A percentile compares a stretch with the other conserved stretches of the same genome.
Evolutionary conservation across 2,329 filamentous ascomycete genomes (phyloP).

Genomic region (Paecilomyces sp.): DNA sequence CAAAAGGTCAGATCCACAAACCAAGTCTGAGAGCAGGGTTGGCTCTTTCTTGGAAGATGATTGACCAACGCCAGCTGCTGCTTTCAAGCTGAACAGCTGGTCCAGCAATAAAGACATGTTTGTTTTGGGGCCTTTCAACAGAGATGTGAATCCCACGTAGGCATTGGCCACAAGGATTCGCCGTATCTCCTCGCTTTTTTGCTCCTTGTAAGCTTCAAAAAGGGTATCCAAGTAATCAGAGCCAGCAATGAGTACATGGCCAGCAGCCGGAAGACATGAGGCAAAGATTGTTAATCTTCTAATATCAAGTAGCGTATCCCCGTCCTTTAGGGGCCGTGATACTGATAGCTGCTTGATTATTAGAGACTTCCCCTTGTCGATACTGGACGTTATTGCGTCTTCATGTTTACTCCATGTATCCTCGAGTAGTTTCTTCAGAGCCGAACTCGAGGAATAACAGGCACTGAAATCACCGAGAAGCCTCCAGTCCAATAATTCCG

Average conservation of each 20-base stretch:
- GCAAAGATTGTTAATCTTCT: slow-evolving; percentile 32
- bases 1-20: slow-evolving; percentile 72
- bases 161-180: slow-evolving; percentile 63
- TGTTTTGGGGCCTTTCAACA: slow-evolving; percentile 59
- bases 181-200: slow-evolving; percentile 56
- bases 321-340: slow-evolving; percentile 5
- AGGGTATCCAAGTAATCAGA: slow-evolving; percentile 82
- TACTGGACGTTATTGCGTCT: slow-evolving; percentile 23
- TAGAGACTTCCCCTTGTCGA: slow-evolving; percentile 28
- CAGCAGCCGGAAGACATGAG: slow-evolving; percentile 36
- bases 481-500: slow-evolving; percentile 53
- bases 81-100: slow-evolving; percentile 73
- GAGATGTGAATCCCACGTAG: slow-evolving; percentile 67
- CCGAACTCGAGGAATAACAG: slow-evolving; percentile 58
- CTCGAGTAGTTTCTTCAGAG: slow-evolving; percentile 47
- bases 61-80: slow-evolving; percentile 57
- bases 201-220: slow-evolving; percentile 36
- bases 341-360: slow-evolving; percentile 24
- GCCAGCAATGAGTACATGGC: slow-evolving; percentile 65
- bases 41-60: slow-evolving; percentile 30
- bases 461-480: slow-evolving; percentile 64
- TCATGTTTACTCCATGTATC: slow-evolving; percentile 37
- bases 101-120: slow-evolving; percentile 73
- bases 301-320: slow-evolving; percentile 18
- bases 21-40: slow-evolving; percentile 72